phyloP scores from a whole-genome alignment of 805 yeast genomes.

The Schwanniomyces polymorphus region DNA sequence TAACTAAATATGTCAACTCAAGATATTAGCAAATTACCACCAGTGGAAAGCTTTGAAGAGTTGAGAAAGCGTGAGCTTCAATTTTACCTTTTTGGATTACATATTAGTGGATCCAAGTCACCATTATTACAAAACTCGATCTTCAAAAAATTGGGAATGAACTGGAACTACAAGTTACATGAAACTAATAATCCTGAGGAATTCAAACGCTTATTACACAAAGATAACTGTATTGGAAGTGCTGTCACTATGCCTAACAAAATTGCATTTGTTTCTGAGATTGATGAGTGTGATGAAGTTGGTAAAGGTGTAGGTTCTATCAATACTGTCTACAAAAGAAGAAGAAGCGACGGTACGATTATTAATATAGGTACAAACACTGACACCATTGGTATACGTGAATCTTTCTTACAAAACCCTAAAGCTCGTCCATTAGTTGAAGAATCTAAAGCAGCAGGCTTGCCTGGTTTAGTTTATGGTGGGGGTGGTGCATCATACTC shows the following conservation, averaged over 20 bases:
- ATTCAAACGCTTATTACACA: slow-evolving; percentile 13
- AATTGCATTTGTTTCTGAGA: slow-evolving; percentile 22
- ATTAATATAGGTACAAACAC: slow-evolving; percentile 31
- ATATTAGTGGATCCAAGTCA: slow-evolving; percentile 23
- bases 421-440: background rate
- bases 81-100: slow-evolving; percentile 20
- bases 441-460: slow-evolving; percentile 1
- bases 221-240: slow-evolving; percentile 19
- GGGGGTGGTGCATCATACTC: slow-evolving; percentile 38
- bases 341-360: slow-evolving; percentile 7
- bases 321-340: slow-evolving; percentile 29
- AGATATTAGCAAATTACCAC: background rate
- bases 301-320: slow-evolving; percentile 34
- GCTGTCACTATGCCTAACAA: slow-evolving; percentile 37
- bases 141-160: slow-evolving; percentile 19
- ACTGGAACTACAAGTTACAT: slow-evolving; percentile 21
- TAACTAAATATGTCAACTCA: background rate
- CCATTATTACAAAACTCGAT: slow-evolving; percentile 27
- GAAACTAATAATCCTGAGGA: slow-evolving; percentile 20
- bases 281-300: slow-evolving; percentile 25
- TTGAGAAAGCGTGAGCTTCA: slow-evolving; percentile 4
- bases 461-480: slow-evolving; percentile 33
- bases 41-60: slow-evolving; percentile 1
- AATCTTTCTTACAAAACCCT: slow-evolving; percentile 19
- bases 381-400: slow-evolving; percentile 31